phyloP scores from a whole-genome alignment of 176 grass and related monocot genomes.

The Avena sativa region DNA sequence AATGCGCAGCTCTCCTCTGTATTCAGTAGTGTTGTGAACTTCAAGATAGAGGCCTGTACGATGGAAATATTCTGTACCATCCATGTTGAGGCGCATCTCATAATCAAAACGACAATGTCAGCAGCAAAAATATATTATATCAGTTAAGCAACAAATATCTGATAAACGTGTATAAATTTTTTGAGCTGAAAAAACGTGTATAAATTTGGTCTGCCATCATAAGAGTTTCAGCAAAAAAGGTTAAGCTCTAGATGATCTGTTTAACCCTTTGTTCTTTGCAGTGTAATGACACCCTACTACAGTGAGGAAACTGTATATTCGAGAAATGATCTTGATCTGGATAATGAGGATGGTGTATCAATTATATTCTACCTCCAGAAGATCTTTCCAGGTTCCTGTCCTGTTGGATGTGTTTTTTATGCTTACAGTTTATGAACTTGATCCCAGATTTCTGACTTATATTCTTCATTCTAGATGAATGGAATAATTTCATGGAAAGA shows the following conservation, averaged over 20 bases:
- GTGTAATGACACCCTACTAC: constrained; percentile 98
- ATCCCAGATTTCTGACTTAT: neutral
- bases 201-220: constrained; percentile 34
- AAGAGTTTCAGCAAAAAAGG: constrained; percentile 35
- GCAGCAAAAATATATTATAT: neutral
- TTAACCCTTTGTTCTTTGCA: constrained; percentile 49
- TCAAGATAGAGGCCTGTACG: neutral
- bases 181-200: neutral
- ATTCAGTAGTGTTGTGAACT: neutral
- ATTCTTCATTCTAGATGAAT: constrained; percentile 76
- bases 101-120: neutral
- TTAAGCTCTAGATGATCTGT: constrained; percentile 23
- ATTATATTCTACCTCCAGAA: constrained; percentile 99
- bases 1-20: neutral
- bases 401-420: constrained; percentile 28
- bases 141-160: constrained; percentile 34
- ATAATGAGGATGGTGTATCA: constrained; percentile 98
- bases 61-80: constrained; percentile 2
- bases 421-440: constrained; percentile 8
- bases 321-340: constrained; percentile 94
- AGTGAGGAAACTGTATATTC: constrained; percentile 98
- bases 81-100: constrained; percentile 10
- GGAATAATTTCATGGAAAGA: constrained; percentile 97
- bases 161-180: neutral
- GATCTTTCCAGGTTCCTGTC: constrained; percentile 86